Evolutionary conservation across 2,329 filamentous ascomycete species (phyloP).

Genomic region (Ambrosiella beaveri): DNA sequence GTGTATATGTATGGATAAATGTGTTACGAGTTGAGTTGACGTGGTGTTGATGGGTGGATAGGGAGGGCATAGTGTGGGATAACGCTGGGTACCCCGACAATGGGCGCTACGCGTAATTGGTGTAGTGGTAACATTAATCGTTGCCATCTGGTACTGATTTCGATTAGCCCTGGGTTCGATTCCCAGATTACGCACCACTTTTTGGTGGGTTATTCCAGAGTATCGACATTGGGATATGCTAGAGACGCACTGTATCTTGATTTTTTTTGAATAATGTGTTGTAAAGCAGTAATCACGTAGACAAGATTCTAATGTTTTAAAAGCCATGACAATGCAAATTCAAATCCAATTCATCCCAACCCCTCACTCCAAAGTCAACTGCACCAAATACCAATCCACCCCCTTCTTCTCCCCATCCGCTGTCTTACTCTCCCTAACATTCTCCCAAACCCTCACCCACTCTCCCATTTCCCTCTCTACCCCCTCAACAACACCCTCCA

Average conservation of each 20-base stretch:
- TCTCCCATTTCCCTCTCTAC: not conserved
- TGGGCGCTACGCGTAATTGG: not conserved
- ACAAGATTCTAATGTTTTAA: too few relatives aligned
- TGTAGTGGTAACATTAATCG: slow-evolving; percentile 4
- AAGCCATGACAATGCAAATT: too few relatives aligned
- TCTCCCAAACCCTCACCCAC: not conserved
- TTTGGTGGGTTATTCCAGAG: not conserved
- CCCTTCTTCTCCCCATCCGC: too few relatives aligned
- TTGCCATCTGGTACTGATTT: not conserved
- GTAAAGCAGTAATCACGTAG: too few relatives aligned
- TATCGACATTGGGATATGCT: not conserved
- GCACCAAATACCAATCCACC: too few relatives aligned
- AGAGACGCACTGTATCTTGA: too few relatives aligned
- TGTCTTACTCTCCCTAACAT: not conserved
- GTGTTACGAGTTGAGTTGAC: not conserved
- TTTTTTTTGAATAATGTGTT: too few relatives aligned
- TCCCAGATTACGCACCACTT: not conserved
- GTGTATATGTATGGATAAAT: not conserved
- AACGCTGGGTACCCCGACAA: not conserved
- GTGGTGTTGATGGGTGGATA: not conserved
- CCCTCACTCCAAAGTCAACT: too few relatives aligned
- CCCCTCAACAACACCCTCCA: not conserved
- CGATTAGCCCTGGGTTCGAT: slow-evolving; percentile 2
- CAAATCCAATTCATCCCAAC: too few relatives aligned
- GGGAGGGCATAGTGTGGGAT: not conserved